phyloP scores from a whole-genome alignment of 2,329 filamentous ascomycete species.

The Leptosphaerulina australis region DNA sequence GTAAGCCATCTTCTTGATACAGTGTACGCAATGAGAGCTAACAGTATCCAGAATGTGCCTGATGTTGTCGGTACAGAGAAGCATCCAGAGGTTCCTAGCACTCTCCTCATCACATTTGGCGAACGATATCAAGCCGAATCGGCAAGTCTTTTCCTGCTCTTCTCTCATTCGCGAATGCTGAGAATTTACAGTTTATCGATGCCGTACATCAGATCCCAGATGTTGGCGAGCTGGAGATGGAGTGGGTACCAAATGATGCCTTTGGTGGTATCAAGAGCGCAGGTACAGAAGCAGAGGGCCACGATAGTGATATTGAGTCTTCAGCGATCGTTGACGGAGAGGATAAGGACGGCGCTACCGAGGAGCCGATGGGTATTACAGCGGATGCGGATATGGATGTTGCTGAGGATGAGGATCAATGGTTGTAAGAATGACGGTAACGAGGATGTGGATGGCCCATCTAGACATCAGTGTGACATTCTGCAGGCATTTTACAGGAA shows the following conservation, averaged over 20 bases:
- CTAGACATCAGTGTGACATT: not conserved
- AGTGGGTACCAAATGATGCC: constrained; percentile 62
- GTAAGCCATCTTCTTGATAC: constrained; percentile 24
- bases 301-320: constrained; percentile 20
- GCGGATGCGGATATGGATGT: constrained; percentile 41
- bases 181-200: constrained; percentile 54
- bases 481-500: no score
- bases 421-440: constrained; percentile 21
- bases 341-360: constrained; percentile 11
- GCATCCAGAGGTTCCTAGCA: constrained; percentile 48
- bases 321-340: constrained; percentile 21
- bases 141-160: constrained; percentile 24
- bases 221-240: constrained; percentile 67
- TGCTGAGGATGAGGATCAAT: constrained; percentile 44
- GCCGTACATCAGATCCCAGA: constrained; percentile 65
- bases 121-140: constrained; percentile 69
- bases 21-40: not conserved
- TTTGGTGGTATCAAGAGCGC: constrained; percentile 22
- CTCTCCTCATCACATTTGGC: constrained; percentile 51
- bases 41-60: constrained; percentile 24
- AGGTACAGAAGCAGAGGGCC: not conserved
- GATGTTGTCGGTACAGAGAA: constrained; percentile 48
- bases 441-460: not conserved
- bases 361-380: constrained; percentile 11
- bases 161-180: not conserved